Percentiles rank a stretch among this genome's conserved stretches.
phyloP scores from a whole-genome alignment of 2,329 filamentous ascomycete species.

The Escovopsis sp. region DNA sequence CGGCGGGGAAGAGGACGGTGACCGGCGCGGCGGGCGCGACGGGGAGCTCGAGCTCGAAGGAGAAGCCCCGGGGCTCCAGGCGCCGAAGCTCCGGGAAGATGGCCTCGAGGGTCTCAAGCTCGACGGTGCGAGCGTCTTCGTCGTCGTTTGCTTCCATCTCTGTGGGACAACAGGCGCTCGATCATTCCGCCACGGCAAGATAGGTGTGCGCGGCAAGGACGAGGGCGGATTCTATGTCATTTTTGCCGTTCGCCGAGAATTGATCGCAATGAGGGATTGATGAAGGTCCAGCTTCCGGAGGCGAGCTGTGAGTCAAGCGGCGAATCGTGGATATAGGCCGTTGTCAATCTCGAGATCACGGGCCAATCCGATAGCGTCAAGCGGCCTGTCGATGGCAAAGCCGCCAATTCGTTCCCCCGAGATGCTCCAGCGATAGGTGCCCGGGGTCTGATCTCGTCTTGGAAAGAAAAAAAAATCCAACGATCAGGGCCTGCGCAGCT shows the following conservation, averaged over 20 bases:
- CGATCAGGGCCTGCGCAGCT: no score
- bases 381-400: no score
- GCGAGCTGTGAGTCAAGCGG: no score
- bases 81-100: constrained; percentile 52
- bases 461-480: no score
- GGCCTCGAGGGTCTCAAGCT: constrained; percentile 45
- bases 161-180: constrained; percentile 2
- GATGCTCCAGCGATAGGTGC: no score
- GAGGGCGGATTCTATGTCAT: not conserved
- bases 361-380: no score
- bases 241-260: not conserved
- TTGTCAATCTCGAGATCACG: no score
- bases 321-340: no score
- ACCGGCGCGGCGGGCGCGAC: constrained; percentile 39
- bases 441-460: no score
- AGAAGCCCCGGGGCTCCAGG: constrained; percentile 25
- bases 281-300: no score
- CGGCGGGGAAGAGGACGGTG: constrained; percentile 41
- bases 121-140: constrained; percentile 40
- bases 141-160: constrained; percentile 28
- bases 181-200: constrained; percentile 2
- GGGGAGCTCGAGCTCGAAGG: constrained; percentile 41
- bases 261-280: no score
- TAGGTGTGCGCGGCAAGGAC: not conserved
- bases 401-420: no score